Percentiles rank a stretch among this genome's conserved stretches.
Evolutionary conservation across 2,329 filamentous ascomycete species (phyloP).

Genomic region (Pseudogymnoascus sp.): DNA sequence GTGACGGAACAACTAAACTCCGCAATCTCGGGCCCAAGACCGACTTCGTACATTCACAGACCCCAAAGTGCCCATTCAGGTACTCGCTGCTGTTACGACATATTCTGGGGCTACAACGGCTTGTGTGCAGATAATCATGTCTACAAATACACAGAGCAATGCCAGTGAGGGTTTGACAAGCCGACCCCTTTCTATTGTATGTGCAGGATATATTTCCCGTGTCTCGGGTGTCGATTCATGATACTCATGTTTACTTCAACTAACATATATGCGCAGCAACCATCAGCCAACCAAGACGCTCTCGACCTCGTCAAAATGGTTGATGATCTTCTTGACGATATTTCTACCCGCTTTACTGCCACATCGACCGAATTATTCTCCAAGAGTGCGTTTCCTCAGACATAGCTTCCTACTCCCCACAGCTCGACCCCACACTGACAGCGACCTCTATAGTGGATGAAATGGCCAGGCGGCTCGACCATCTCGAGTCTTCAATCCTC

Average conservation of each 20-base stretch:
- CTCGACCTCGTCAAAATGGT: slow-evolving; percentile 59
- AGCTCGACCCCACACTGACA: slow-evolving; percentile 9
- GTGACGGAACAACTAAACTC: background rate
- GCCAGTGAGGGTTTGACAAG: background rate
- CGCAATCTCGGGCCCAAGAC: background rate
- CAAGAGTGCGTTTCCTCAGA: slow-evolving; percentile 51
- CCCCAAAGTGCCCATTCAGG: background rate
- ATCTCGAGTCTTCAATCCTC: slow-evolving; percentile 43
- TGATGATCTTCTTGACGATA: slow-evolving; percentile 75
- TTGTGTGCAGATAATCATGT: background rate
- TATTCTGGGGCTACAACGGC: background rate
- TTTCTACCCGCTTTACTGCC: slow-evolving; percentile 76
- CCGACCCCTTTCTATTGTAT: slow-evolving; percentile 6
- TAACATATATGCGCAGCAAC: slow-evolving; percentile 1
- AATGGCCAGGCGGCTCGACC: slow-evolving; percentile 80
- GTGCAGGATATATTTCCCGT: background rate
- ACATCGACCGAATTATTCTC: slow-evolving; percentile 81
- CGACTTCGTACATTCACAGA: background rate
- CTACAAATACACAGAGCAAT: background rate
- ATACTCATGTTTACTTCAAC: background rate
- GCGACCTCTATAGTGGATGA: slow-evolving; percentile 66
- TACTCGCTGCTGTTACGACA: too few species aligned
- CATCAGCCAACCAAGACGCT: slow-evolving; percentile 48
- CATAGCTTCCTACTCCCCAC: slow-evolving; percentile 5
- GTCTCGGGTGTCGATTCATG: background rate